Percentiles rank a stretch among this genome's conserved stretches.
Evolutionary conservation across 371 early-diverging fungal genomes (phyloP).

Genomic region (Lichtheimia hyalospora): DNA sequence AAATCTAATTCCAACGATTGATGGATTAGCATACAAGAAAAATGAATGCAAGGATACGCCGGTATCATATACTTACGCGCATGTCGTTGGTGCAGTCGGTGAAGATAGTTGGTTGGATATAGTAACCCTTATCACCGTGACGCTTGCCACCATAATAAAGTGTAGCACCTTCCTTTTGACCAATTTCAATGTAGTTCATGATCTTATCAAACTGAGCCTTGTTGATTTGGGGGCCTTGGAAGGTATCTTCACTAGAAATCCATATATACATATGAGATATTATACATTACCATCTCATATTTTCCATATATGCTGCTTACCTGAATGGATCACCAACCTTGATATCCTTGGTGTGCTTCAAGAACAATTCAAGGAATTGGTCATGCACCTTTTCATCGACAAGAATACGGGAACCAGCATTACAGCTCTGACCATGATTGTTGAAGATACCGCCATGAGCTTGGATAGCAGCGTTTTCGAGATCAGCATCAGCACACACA

Average conservation of each 20-base stretch:
- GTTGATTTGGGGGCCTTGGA: conserved; percentile 81
- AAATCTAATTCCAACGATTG: conserved; percentile 31
- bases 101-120: conserved; percentile 81
- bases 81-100: conserved; percentile 64
- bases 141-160: conserved; percentile 72
- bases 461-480: conserved; percentile 73
- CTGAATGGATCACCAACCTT: conserved; percentile 65
- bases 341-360: conserved; percentile 52
- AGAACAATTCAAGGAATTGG: conserved; percentile 67
- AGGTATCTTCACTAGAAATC: conserved; percentile 49
- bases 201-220: conserved; percentile 76
- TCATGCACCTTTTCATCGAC: conserved; percentile 78
- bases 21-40: too few species aligned
- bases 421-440: conserved; percentile 90
- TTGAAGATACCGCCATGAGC: conserved; percentile 72
- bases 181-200: conserved; percentile 58
- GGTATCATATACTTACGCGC: conserved; percentile 3
- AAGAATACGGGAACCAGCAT: conserved; percentile 83
- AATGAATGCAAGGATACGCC: too few species aligned
- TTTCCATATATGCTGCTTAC: too few species aligned
- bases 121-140: conserved; percentile 70
- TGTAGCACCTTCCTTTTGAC: conserved; percentile 62
- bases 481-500: conserved; percentile 85
- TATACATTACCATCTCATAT: too few species aligned
- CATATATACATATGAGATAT: too few species aligned